phyloP scores from a whole-genome alignment of 2,329 filamentous ascomycete species.

The Diplodia corticola region DNA sequence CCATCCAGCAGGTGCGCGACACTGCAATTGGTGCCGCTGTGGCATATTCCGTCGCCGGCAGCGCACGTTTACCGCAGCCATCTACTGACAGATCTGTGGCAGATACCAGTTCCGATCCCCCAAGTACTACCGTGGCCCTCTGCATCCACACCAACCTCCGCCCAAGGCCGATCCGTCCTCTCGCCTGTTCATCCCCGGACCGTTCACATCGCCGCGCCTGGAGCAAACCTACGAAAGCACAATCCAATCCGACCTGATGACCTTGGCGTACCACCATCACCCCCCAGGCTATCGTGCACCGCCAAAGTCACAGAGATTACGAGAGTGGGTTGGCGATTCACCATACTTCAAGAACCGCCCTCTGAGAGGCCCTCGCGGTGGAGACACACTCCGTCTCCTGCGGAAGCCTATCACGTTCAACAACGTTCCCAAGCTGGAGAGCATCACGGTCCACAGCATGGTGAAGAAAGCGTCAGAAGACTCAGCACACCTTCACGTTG shows the following conservation, averaged over 20 bases:
- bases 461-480: slow-evolving; percentile 68
- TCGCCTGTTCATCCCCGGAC: slow-evolving; percentile 84
- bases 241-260: slow-evolving; percentile 82
- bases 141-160: slow-evolving; percentile 92
- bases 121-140: slow-evolving; percentile 89
- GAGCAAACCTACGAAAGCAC: slow-evolving; percentile 89
- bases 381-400: slow-evolving; percentile 68
- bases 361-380: slow-evolving; percentile 79
- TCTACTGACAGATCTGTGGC: slow-evolving; percentile 1
- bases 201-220: slow-evolving; percentile 83
- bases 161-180: slow-evolving; percentile 81
- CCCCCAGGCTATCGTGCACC: slow-evolving; percentile 71
- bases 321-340: slow-evolving; percentile 84
- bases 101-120: slow-evolving; percentile 96
- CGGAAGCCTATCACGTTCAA: slow-evolving; percentile 70
- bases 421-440: slow-evolving; percentile 80
- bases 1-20: slow-evolving; percentile 57
- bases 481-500: slow-evolving; percentile 75
- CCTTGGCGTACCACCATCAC: slow-evolving; percentile 81
- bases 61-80: not conserved
- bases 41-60: not conserved
- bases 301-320: slow-evolving; percentile 65
- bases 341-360: slow-evolving; percentile 94
- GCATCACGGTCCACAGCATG: slow-evolving; percentile 77
- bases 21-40: not conserved